Percentiles rank a stretch among this genome's conserved stretches.
Conservation (phyloP, 2,329 filamentous ascomycete genomes). For the Monosporascus cannonballus region DNA sequence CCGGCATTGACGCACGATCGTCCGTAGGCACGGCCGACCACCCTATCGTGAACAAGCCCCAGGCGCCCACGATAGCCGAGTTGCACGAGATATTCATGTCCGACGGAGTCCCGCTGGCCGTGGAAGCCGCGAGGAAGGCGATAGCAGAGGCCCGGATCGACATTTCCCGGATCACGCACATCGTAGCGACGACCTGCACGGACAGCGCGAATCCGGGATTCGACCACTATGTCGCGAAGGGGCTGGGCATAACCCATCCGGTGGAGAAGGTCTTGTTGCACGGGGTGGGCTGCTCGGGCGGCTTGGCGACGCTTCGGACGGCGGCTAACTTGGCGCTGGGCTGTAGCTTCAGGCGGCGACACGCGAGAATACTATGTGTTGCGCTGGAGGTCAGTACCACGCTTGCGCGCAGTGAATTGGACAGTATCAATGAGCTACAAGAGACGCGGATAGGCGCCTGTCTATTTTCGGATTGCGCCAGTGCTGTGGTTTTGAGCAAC, state of each 20-base stretch:
- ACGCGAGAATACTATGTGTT: conserved; percentile 59
- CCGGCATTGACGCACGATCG: conserved; percentile 57
- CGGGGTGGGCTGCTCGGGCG: conserved; percentile 61
- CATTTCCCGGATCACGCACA: conserved; percentile 53
- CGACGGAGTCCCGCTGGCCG: conserved; percentile 52
- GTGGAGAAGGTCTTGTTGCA: conserved; percentile 61
- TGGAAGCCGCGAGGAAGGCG: conserved; percentile 49
- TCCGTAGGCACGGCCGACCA: conserved; percentile 57
- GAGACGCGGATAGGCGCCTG: conserved; percentile 59
- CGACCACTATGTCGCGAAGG: conserved; percentile 57
- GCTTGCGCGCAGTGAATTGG: conserved; percentile 58
- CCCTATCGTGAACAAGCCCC: conserved; percentile 51
- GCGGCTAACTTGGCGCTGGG: conserved; percentile 62
- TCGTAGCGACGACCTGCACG: conserved; percentile 63
- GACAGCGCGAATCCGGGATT: conserved; percentile 65
- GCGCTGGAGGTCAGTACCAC: conserved; percentile 58
- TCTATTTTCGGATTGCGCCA: conserved; percentile 67
- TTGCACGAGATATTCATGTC: conserved; percentile 50
- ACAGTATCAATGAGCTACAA: conserved; percentile 53
- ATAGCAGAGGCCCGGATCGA: conserved; percentile 48
- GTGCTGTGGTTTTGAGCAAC: conserved; percentile 59
- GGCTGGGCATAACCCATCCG: conserved; percentile 48
- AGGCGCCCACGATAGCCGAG: conserved; percentile 47
- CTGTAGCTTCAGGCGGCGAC: conserved; percentile 49
- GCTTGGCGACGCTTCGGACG: conserved; percentile 54